These are phyloP conservation scores for Quercus berberidifolia DNA, from an alignment of 306 rosid species.

Conservation along the genomic window DNA sequence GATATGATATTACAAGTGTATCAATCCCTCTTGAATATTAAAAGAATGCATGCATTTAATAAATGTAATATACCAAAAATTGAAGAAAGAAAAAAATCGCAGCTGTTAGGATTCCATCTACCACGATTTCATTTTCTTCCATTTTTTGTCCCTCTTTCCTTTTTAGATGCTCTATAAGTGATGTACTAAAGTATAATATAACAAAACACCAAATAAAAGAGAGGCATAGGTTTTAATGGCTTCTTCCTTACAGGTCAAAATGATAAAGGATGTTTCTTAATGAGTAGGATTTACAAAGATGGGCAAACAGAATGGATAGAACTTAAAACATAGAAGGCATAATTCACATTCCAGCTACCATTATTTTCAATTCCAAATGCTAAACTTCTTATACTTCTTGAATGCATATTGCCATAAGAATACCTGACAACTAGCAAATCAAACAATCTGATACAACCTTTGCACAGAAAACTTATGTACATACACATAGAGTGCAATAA, in stretches of 20 bases:
- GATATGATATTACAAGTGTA: not conserved
- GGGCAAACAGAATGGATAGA: not conserved
- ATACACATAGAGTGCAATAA: not conserved
- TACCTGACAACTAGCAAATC: constrained; percentile 8
- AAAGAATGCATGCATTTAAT: constrained; percentile 18
- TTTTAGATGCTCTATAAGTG: not conserved
- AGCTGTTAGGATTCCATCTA: constrained; percentile 32
- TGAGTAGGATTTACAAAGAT: not conserved
- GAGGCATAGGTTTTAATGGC: not conserved
- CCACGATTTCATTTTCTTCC: constrained; percentile 3
- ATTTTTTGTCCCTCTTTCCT: not conserved
- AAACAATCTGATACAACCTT: not conserved
- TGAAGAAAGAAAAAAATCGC: constrained; percentile 22
- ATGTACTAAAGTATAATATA: not conserved
- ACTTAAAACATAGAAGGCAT: not conserved
- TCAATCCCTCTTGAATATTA: not conserved
- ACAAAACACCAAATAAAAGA: not conserved
- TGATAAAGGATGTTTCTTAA: not conserved
- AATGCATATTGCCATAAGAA: constrained; percentile 15
- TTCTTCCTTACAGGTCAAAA: not conserved
- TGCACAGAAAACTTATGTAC: not conserved
- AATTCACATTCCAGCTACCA: constrained; percentile 18
- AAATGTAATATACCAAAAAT: constrained; percentile 1
- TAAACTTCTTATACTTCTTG: not conserved
- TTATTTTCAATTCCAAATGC: constrained; percentile 19